These are phyloP conservation scores for Debaryomycetaceae sp. DNA, from an alignment of 1,139 yeast genomes.

Conservation along the genomic window DNA sequence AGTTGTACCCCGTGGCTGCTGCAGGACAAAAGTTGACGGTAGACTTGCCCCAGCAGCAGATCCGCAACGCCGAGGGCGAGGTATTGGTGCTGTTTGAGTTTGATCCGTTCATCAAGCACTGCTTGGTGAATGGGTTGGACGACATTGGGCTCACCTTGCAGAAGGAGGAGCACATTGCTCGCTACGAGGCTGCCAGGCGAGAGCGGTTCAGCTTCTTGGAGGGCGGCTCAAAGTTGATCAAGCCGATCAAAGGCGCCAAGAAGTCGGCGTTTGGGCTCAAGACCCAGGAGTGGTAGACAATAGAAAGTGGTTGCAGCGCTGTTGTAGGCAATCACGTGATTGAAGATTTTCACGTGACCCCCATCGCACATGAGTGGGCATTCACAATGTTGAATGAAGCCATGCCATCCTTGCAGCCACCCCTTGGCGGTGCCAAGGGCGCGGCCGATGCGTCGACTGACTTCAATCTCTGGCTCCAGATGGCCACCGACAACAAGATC, in stretches of 20 bases:
- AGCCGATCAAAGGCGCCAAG: constrained; percentile 68
- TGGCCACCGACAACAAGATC: constrained; percentile 34
- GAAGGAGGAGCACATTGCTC: constrained; percentile 70
- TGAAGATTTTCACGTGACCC: no score
- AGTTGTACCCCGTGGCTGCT: constrained; percentile 74
- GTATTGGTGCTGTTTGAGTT: constrained; percentile 81
- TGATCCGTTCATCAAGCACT: constrained; percentile 90
- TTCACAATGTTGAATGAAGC: no score
- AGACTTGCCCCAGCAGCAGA: constrained; percentile 83
- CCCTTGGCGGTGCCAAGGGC: no score
- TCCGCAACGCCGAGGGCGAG: constrained; percentile 59
- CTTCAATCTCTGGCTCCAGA: constrained; percentile 28
- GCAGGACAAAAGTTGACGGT: constrained; percentile 69
- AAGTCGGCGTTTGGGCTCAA: constrained; percentile 64
- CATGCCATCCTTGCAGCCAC: no score
- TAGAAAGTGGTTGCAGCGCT: neutral
- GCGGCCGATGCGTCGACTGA: constrained; percentile 14
- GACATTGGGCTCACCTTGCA: constrained; percentile 94
- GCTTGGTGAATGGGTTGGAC: constrained; percentile 89
- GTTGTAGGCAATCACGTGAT: no score
- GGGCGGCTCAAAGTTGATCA: constrained; percentile 67
- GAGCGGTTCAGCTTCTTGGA: constrained; percentile 85
- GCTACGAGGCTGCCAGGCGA: constrained; percentile 74
- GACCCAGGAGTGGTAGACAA: constrained; percentile 70
- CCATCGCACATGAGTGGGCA: no score